A percentile compares a stretch with the other conserved stretches of the same genome.
Evolutionary conservation across 1,284 basidiomycete species (phyloP).

Genomic region (Erythrobasidium hasegawianum): DNA sequence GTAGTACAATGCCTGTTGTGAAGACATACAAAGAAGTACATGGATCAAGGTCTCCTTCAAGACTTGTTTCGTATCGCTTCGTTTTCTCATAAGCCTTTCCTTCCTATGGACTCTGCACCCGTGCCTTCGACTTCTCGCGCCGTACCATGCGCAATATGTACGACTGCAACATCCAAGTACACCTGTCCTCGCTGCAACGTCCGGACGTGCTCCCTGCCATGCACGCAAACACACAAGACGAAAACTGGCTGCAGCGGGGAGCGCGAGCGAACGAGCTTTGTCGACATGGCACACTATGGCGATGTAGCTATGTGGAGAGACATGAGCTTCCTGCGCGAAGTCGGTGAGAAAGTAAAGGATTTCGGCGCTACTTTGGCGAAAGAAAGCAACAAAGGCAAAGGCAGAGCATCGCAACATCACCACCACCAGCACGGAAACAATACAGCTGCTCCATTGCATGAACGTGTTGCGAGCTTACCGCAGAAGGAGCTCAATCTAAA

Average conservation of each 20-base stretch:
- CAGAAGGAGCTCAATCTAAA: constrained; percentile 15
- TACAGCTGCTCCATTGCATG: not conserved
- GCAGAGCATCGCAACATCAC: constrained; percentile 12
- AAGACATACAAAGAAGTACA: no score
- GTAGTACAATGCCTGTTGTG: no score
- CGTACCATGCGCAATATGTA: constrained; percentile 9
- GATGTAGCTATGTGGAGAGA: constrained; percentile 32
- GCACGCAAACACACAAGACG: constrained; percentile 21
- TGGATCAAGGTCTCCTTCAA: no score
- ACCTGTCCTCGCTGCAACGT: constrained; percentile 25
- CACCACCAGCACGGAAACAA: not conserved
- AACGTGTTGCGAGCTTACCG: constrained; percentile 12
- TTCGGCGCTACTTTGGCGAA: constrained; percentile 11
- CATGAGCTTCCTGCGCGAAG: constrained; percentile 25
- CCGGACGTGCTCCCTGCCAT: constrained; percentile 18
- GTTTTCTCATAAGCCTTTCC: no score
- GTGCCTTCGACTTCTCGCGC: not conserved
- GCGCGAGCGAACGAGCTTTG: constrained; percentile 5
- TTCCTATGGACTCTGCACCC: no score
- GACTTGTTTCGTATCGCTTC: no score
- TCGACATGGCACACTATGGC: constrained; percentile 13
- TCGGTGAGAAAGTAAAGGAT: constrained; percentile 26
- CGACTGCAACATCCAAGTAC: constrained; percentile 9
- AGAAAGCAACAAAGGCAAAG: constrained; percentile 16
- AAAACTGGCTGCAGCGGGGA: constrained; percentile 12